Evolutionary conservation across 1,139 yeast genomes (phyloP), one percentile per base, ranked within the genome.

Genomic region (Nakaseomyces uthaithaninus): DNA sequence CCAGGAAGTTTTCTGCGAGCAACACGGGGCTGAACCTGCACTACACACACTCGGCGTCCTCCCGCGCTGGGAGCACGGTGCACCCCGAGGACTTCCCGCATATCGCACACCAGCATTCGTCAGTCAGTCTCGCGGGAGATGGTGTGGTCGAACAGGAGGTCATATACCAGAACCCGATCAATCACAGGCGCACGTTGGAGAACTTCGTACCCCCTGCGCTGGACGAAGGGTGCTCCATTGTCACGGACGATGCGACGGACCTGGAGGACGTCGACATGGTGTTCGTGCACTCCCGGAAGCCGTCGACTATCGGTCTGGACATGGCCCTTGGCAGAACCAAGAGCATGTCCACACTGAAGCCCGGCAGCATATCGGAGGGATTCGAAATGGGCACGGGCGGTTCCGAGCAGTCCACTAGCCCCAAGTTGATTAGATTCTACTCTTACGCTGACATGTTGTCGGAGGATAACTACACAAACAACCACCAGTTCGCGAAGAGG

Each of bases 171-270:
- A 43, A 37, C 33, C 46, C 47, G 40, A 43, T 41, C 25, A 47
- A 46, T 28, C 72, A 72, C 12, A 54, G 71, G 15, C 80, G 71
- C 50, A 67, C 72, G 7, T 60, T 66, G 35, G 82, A 84, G 57
- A 86, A 84, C 59, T 78, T 68, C 52, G 81, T 84, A 39, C 87
- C 94, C 1, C 87, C 95, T 1, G 89, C 87, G 9, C 67, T 86
- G 54, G 94, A 84, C 54, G 89, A 87, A 12, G 73, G 89, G 20
- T 74, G 93, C 3, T 70, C 76, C 37, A 71, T 80, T 27, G 69
- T 83, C 36, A 71, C 74, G 25, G 80, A 76, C 51, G 65, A 72
- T 31, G 64, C 68, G 42, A 68, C 81, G 11, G 76, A 80, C 52
- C 69, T 81, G 46, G 83, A 80, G 52, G 74, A 75, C 44, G 75